Base-by-base conservation (phyloP, 352 stramenopile genomes). In the Globisporangium abappressorium region DNA sequence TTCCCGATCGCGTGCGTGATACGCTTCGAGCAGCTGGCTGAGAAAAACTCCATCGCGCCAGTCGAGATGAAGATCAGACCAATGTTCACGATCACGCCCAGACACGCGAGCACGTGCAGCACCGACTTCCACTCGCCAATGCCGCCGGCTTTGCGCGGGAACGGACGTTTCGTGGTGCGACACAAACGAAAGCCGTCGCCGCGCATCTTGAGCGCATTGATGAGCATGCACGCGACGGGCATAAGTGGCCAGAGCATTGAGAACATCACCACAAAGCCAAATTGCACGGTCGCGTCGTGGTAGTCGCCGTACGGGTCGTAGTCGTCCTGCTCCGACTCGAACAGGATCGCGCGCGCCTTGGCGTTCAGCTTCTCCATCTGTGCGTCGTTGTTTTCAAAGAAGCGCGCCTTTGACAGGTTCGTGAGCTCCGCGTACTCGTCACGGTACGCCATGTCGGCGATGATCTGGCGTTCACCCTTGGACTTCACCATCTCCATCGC, bases 211-310 rank as follows among this genome's bases (percentile, higher is more conserved):
- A 94, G 79, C 41, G 84, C 83, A 55, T 94, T 94, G 26, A 94
- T 77, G 38, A 90, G 54, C 71, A 94, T 88, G 41, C 86, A 94
- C 15, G 75, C 83, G 30, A 82, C 74, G 33, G 86, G 86, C 86
- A 94, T 94, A 18, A 84, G 77, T 33, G 86, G 86, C 86, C 86
- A 94, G 30, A 94, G 71, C 77, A 89, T 94, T 30, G 84, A 93
- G 62, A 94, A 94, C 86, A 94, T 94, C 66, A 93, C 84, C 18
- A 93, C 84, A 60, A 94, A 94, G 51, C 86, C 86, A 67, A 91
- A 94, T 70, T 94, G 86, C 14, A 94, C 86, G 2, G 75, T 94
- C 64, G 86, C 80, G 47, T 90, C 77, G 59, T 94, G 86, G 57
- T 93, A 94, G 61, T 94, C 86, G 60, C 87, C 78, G 67, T 93